Conservation (phyloP, 129 eudicot genomes). For the Tagetes erecta region DNA sequence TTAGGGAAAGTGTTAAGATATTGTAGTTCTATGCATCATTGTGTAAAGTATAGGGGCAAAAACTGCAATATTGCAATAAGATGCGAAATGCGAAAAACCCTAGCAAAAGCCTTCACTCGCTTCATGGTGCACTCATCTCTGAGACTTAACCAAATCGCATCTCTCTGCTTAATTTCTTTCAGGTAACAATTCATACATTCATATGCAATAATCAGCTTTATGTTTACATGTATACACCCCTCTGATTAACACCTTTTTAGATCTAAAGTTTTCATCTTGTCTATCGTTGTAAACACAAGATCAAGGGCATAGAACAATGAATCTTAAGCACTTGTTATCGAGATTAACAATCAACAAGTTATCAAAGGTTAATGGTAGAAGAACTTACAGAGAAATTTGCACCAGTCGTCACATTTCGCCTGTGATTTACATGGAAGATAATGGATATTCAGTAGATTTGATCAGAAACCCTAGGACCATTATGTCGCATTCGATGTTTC, state of each 20-base stretch:
- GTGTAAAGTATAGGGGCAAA: not conserved
- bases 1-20: no score
- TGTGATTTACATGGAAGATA: not conserved
- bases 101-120: constrained; percentile 28
- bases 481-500: constrained; percentile 2
- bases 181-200: constrained; percentile 15
- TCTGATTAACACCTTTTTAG: not conserved
- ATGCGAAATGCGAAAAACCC: constrained; percentile 18
- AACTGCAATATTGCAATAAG: not conserved
- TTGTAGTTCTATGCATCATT: not conserved
- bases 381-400: constrained; percentile 32
- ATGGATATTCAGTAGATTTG: not conserved
- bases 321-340: constrained; percentile 42
- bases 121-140: constrained; percentile 17
- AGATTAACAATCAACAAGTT: constrained; percentile 38
- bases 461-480: constrained; percentile 18
- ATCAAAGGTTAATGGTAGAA: constrained; percentile 36
- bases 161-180: constrained; percentile 13
- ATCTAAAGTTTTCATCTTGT: constrained; percentile 12
- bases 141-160: constrained; percentile 17
- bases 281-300: constrained; percentile 10
- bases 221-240: not conserved
- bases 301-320: constrained; percentile 43
- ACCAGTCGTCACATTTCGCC: constrained; percentile 24
- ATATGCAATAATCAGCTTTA: not conserved